Conservation (phyloP, 2,329 filamentous ascomycete species). For the Colletotrichum salicis region DNA sequence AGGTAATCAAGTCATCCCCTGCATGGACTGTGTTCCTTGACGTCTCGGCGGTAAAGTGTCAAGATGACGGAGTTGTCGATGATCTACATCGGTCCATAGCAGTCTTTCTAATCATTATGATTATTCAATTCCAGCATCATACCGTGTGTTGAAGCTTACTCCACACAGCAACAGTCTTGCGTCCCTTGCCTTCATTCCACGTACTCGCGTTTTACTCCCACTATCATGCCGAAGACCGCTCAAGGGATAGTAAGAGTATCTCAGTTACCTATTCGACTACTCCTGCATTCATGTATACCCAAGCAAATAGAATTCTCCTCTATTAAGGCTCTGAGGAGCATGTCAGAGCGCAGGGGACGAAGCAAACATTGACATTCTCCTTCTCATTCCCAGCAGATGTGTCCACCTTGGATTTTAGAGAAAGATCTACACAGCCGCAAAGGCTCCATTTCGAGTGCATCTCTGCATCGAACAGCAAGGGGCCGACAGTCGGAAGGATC, state of each 20-base stretch:
- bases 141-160: not conserved
- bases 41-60: not conserved
- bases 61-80: not conserved
- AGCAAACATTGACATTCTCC: not conserved
- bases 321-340: not conserved
- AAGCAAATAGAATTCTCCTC: not conserved
- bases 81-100: not conserved
- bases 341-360: not conserved
- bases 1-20: not conserved
- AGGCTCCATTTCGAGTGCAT: not conserved
- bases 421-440: not conserved
- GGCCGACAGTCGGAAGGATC: not conserved
- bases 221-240: not conserved
- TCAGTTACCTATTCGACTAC: not conserved
- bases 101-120: not conserved
- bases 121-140: not conserved
- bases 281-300: not conserved
- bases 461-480: not conserved
- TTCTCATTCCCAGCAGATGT: not conserved
- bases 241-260: not conserved
- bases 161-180: not conserved
- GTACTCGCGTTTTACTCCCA: not conserved
- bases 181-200: not conserved
- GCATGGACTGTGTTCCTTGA: not conserved
- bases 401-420: not conserved